A percentile compares a stretch with the other conserved stretches of the same genome.
Conservation (phyloP, 108 stramenopile species). For the Skeletonema grethae region DNA sequence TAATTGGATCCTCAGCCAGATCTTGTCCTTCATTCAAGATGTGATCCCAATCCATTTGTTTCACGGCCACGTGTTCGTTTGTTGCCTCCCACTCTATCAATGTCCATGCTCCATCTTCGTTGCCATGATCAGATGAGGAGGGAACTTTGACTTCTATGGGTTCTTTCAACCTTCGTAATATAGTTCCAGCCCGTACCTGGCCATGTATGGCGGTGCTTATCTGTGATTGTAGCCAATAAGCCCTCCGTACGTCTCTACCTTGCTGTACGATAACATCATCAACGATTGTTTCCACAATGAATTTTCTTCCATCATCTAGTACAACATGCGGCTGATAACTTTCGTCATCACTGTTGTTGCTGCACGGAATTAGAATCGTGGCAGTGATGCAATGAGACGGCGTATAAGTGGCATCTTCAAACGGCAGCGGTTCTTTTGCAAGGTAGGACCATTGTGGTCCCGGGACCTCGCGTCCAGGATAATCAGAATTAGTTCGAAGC, state of each 20-base stretch:
- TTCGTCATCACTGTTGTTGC: neutral
- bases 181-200: neutral
- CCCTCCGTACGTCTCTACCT: neutral
- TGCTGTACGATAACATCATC: neutral
- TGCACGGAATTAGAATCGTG: neutral
- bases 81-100: slow-evolving; percentile 66
- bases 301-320: neutral
- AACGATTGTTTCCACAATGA: neutral
- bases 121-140: neutral
- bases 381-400: neutral
- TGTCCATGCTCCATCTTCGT: neutral
- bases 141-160: neutral
- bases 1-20: slow-evolving; percentile 78
- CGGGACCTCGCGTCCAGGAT: neutral
- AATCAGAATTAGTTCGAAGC: neutral
- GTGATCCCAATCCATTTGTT: slow-evolving; percentile 66
- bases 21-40: slow-evolving; percentile 55
- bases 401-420: neutral
- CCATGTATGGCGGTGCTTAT: slow-evolving; percentile 4
- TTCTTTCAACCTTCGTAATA: neutral
- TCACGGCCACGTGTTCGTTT: slow-evolving; percentile 61
- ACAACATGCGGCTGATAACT: neutral
- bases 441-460: neutral
- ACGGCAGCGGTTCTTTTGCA: neutral
- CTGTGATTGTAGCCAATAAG: slow-evolving; percentile 2